phyloP scores from a whole-genome alignment of 2,329 filamentous ascomycete species.

The Calycina herbarum region DNA sequence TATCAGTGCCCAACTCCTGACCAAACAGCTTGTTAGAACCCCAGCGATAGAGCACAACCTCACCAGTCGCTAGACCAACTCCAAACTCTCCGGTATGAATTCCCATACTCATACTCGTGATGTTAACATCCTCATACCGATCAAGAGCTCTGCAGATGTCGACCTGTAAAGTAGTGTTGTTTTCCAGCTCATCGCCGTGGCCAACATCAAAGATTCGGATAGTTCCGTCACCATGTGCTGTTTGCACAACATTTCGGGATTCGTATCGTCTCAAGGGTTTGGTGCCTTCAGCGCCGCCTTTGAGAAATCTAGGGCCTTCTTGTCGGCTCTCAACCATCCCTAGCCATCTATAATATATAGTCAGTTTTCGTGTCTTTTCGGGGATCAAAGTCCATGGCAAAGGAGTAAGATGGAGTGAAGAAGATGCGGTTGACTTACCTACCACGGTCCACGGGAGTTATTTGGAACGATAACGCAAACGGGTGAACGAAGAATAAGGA shows the following conservation, averaged over 20 bases:
- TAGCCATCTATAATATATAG: slow-evolving; percentile 61
- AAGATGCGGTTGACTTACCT: slow-evolving; percentile 29
- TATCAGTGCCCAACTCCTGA: slow-evolving; percentile 54
- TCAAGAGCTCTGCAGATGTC: slow-evolving; percentile 82
- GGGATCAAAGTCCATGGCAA: neutral
- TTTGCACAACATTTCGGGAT: slow-evolving; percentile 79
- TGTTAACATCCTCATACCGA: slow-evolving; percentile 73
- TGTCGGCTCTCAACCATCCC: slow-evolving; percentile 83
- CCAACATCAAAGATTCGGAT: slow-evolving; percentile 93
- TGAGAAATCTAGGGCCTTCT: slow-evolving; percentile 74
- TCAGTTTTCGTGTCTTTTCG: neutral
- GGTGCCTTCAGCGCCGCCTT: slow-evolving; percentile 73
- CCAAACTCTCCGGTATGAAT: slow-evolving; percentile 81
- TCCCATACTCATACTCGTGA: slow-evolving; percentile 78
- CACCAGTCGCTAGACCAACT: slow-evolving; percentile 78
- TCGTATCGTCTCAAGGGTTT: slow-evolving; percentile 76
- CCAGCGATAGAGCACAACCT: slow-evolving; percentile 86
- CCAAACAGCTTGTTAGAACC: slow-evolving; percentile 75
- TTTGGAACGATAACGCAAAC: slow-evolving; percentile 71
- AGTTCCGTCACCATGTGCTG: slow-evolving; percentile 86
- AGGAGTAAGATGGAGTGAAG: neutral
- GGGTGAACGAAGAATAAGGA: slow-evolving; percentile 88
- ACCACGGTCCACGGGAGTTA: slow-evolving; percentile 74
- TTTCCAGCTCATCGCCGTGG: slow-evolving; percentile 91
- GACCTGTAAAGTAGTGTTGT: slow-evolving; percentile 75